phyloP scores from a whole-genome alignment of 2,329 filamentous ascomycete genomes.

The Claviceps digitariae region DNA sequence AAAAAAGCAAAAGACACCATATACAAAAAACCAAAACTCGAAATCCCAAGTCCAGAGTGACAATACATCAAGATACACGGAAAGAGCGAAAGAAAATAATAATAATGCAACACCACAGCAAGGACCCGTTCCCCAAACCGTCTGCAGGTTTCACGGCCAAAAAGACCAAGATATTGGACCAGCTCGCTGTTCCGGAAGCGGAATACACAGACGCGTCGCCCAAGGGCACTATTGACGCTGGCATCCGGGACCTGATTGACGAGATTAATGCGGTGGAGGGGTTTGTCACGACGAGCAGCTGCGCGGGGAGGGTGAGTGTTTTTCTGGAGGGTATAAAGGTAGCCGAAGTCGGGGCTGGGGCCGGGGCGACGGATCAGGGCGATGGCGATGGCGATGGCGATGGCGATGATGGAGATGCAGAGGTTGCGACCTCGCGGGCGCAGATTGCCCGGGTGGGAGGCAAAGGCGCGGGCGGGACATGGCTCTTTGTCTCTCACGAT shows the following conservation, averaged over 20 bases:
- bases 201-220: slow-evolving; percentile 76
- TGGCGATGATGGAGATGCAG: slow-evolving; percentile 6
- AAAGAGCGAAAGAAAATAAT: background rate
- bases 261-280: slow-evolving; percentile 64
- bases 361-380: background rate
- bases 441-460: slow-evolving; percentile 54
- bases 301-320: slow-evolving; percentile 73
- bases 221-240: slow-evolving; percentile 74
- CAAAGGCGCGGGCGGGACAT: slow-evolving; percentile 71
- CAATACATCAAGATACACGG: too few species aligned
- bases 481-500: slow-evolving; percentile 83
- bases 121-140: slow-evolving; percentile 14
- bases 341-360: background rate
- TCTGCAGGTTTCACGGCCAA: slow-evolving; percentile 36
- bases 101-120: slow-evolving; percentile 14
- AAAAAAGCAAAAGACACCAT: too few species aligned
- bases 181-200: slow-evolving; percentile 52
- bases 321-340: slow-evolving; percentile 65
- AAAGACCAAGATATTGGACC: slow-evolving; percentile 60
- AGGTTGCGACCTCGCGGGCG: background rate
- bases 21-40: too few species aligned
- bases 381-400: background rate
- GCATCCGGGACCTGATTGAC: slow-evolving; percentile 62
- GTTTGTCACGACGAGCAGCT: slow-evolving; percentile 86
- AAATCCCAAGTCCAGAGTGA: too few species aligned